These are phyloP conservation scores for Blastobotrys capitulatus DNA, from an alignment of 1,139 yeast genomes.

Conservation along the genomic window DNA sequence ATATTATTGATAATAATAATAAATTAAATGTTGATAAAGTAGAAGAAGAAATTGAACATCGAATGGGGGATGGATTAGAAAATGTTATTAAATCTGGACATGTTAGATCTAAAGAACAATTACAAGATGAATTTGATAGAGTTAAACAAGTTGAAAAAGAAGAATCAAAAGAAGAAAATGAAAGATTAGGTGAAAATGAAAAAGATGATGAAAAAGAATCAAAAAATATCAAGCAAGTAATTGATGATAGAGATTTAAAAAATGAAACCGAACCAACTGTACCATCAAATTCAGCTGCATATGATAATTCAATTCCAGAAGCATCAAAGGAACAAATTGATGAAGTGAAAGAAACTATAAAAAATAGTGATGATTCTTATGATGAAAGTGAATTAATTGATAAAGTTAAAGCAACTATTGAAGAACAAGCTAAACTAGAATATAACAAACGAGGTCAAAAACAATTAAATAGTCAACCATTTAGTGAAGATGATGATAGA, in stretches of 20 bases:
- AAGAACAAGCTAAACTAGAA: background rate
- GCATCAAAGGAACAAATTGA: background rate
- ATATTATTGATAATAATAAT: background rate
- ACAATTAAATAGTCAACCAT: background rate
- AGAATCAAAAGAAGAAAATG: background rate
- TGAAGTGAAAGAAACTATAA: background rate
- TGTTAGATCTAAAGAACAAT: background rate
- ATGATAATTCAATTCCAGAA: background rate
- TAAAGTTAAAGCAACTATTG: background rate
- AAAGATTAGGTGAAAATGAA: background rate
- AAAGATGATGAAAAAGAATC: background rate
- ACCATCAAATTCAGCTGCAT: background rate
- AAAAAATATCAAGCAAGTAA: background rate
- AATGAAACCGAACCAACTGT: background rate
- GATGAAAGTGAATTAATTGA: background rate
- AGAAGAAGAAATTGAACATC: background rate
- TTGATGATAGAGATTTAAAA: background rate
- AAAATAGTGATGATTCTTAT: background rate
- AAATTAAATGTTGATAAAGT: background rate
- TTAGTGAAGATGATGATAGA: too few relatives aligned
- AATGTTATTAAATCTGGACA: background rate
- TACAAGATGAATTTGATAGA: background rate
- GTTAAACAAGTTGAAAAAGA: background rate
- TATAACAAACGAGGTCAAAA: background rate
- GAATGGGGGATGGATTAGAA: background rate